Base-by-base conservation (phyloP, 306 rosid species). In the Corylus americana region DNA sequence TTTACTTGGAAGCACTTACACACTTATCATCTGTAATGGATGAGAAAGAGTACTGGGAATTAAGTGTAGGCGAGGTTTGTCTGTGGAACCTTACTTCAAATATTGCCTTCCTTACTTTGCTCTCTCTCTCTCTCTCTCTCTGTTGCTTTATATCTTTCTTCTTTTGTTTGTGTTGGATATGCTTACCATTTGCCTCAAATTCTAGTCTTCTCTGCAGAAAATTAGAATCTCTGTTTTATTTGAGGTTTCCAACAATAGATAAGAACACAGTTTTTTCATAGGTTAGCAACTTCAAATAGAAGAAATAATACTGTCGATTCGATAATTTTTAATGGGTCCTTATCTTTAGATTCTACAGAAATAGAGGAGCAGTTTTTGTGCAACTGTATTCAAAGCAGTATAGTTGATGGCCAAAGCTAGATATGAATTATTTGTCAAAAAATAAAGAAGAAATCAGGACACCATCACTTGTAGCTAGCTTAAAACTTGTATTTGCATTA, bases 11-110 rank as follows among this genome's bases (percentile, higher is more conserved):
- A 79, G 87, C 89, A 66, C 89, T 96, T 27, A 73, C 94, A 12
- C 91, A 78, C 70, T 83, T 96, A 80, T 89, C 94, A 16, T 22
- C 83, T 73, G 87, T 85, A 54, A 84, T 91, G 94, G 99, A 96
- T 87, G 97, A 90, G 83, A 96, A 86, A 74, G 99, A 91, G 86
- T 96, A 96, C 72, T 96, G 98, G 99, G 96, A 91, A 76, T 87
- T 81, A 85, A 83, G 86, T 8, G 55, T 85, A 35, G 84, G 85
- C 48, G 94, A 96, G 99, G 99, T 96, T 79, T 84, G 98, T 77
- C 74, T 49, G 54, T 83, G 35, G 51, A 48, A 53, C 62, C 69
- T 74, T 73, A 68, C 55, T 14, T 63, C 68, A 37, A 37, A 74
- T 78, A 59, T 84, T 77, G 25, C 81, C 68, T 79, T 78, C 71